phyloP scores from a whole-genome alignment of 1,284 basidiomycete species.

The Peniophora sp. region DNA sequence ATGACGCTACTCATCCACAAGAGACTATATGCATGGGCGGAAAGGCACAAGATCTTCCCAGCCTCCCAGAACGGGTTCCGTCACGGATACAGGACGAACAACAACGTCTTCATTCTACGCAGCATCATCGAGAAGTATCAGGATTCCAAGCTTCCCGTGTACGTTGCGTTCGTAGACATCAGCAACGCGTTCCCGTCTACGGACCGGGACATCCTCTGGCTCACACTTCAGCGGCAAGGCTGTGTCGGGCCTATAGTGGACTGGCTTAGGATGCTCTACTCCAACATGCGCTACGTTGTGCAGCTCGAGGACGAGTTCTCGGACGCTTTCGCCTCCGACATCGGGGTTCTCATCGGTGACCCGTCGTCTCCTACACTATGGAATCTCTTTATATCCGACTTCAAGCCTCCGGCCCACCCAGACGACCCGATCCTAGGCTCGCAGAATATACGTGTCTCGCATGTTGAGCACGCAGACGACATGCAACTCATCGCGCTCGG shows the following conservation, averaged over 20 bases:
- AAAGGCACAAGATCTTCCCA: conserved; percentile 11
- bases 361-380: conserved; percentile 24
- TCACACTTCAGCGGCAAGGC: conserved; percentile 17
- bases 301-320: conserved; percentile 17
- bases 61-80: conserved; percentile 19
- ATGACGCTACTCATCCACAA: too few relatives aligned
- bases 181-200: conserved; percentile 27
- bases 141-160: conserved; percentile 10
- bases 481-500: conserved; percentile 20
- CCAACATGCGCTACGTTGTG: conserved; percentile 17
- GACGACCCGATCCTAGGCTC: conserved; percentile 16
- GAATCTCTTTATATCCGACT: conserved; percentile 23
- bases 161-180: conserved; percentile 22
- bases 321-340: conserved; percentile 14
- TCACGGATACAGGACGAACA: conserved; percentile 11
- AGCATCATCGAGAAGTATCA: conserved; percentile 19
- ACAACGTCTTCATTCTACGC: too few relatives aligned
- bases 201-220: conserved; percentile 22
- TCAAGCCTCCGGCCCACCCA: conserved; percentile 4
- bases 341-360: conserved; percentile 23
- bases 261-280: conserved; percentile 22
- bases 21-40: conserved; percentile 12
- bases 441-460: conserved; percentile 15
- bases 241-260: conserved; percentile 21
- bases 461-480: conserved; percentile 22